Conservation (phyloP, 2,329 filamentous ascomycete genomes). For the Corinectria fuckeliana region DNA sequence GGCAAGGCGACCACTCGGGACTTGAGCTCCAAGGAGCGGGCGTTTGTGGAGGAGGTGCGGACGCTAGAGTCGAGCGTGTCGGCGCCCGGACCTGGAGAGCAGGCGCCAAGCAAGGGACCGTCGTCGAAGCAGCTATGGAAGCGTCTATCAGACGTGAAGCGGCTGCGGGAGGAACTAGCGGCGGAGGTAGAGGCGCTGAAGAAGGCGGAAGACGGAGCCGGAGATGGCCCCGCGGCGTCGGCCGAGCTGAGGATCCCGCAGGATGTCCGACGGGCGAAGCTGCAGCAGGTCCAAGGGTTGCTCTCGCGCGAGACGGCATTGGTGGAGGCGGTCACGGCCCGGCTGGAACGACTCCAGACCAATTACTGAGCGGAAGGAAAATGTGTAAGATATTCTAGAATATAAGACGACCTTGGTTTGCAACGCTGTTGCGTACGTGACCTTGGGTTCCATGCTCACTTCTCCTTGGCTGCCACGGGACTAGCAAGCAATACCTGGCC, state of each 20-base stretch:
- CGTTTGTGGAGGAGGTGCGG: constrained; percentile 55
- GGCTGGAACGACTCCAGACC: constrained; percentile 63
- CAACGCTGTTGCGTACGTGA: background rate
- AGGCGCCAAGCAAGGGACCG: constrained; percentile 44
- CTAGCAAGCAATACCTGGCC: background rate
- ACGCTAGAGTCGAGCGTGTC: constrained; percentile 61
- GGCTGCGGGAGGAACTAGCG: constrained; percentile 59
- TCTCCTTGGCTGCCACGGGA: background rate
- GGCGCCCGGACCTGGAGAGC: constrained; percentile 40
- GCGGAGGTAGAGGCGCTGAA: constrained; percentile 57
- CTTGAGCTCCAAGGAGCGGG: constrained; percentile 53
- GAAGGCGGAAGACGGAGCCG: constrained; percentile 38
- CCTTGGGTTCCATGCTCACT: background rate
- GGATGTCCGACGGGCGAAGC: constrained; percentile 67
- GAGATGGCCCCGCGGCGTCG: constrained; percentile 33
- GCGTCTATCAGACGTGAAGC: constrained; percentile 63
- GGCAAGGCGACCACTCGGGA: constrained; percentile 51
- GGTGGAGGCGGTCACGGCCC: constrained; percentile 69
- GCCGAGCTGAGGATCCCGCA: constrained; percentile 61
- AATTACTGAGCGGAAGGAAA: constrained; percentile 27
- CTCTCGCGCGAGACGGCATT: constrained; percentile 71
- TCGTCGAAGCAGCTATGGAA: constrained; percentile 58
- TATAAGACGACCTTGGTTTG: constrained; percentile 12
- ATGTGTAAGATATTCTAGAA: constrained; percentile 33
- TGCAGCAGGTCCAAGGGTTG: constrained; percentile 67